Percentiles rank a stretch among this genome's conserved stretches.
phyloP scores from a whole-genome alignment of 2,329 filamentous ascomycete genomes.

The Ceratocystiopsis sp. region DNA sequence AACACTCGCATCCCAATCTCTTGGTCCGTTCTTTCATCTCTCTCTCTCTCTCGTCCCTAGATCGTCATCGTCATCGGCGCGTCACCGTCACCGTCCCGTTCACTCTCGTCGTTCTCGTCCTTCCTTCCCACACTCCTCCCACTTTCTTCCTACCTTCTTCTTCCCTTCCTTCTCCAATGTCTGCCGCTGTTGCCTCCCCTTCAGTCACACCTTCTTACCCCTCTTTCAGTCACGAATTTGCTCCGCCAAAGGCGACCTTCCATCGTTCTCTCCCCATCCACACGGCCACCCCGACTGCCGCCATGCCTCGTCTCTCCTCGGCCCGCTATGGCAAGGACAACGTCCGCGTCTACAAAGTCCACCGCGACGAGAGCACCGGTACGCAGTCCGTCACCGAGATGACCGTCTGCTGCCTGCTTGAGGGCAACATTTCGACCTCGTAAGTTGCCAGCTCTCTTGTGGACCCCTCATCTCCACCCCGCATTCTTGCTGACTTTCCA shows the following conservation, averaged over 20 bases:
- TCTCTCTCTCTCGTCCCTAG: too few relatives aligned
- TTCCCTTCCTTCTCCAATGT: background rate
- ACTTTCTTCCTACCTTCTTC: background rate
- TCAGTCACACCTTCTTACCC: background rate
- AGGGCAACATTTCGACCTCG: conserved; percentile 80
- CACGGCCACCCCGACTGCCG: conserved; percentile 5
- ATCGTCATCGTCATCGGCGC: too few relatives aligned
- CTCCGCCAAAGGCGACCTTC: background rate
- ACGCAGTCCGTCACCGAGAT: conserved; percentile 82
- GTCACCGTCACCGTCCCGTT: too few relatives aligned
- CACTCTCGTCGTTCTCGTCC: background rate
- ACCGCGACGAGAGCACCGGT: conserved; percentile 59
- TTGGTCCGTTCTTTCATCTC: background rate
- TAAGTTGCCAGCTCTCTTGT: conserved; percentile 22
- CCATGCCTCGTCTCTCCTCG: conserved; percentile 39
- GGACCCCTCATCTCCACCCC: too few relatives aligned
- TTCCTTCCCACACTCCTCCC: background rate
- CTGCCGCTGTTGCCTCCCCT: background rate
- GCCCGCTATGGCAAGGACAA: conserved; percentile 92
- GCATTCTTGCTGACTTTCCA: background rate
- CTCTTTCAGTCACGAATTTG: background rate
- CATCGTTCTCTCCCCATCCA: background rate
- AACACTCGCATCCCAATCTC: too few relatives aligned
- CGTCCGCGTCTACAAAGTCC: conserved; percentile 91
- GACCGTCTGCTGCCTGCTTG: conserved; percentile 82